Evolutionary conservation across 495 filamentous ascomycete species (phyloP).

Genomic region (Penicillium waksmanii): DNA sequence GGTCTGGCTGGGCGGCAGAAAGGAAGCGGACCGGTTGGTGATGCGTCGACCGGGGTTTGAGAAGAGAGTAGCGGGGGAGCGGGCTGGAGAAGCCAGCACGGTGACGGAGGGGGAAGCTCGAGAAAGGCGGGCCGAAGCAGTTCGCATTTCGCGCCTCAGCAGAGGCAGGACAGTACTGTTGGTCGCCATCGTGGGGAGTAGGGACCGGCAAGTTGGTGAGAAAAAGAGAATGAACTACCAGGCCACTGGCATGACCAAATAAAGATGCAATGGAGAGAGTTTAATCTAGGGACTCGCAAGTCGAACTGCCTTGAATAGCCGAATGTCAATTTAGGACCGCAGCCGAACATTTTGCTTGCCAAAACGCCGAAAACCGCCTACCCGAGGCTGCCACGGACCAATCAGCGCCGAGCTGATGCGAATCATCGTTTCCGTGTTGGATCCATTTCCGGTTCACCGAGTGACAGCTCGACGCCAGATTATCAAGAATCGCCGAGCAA

Average conservation of each 20-base stretch:
- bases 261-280: constrained; percentile 10
- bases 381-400: constrained; percentile 36
- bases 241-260: not conserved
- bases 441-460: constrained; percentile 18
- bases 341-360: constrained; percentile 14
- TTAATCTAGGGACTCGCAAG: not conserved
- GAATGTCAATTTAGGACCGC: constrained; percentile 15
- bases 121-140: constrained; percentile 32
- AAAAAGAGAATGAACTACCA: not conserved
- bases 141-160: constrained; percentile 47
- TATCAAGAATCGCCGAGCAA: constrained; percentile 8
- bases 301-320: constrained; percentile 28
- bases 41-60: constrained; percentile 27
- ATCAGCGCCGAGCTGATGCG: constrained; percentile 34
- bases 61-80: constrained; percentile 27
- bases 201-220: constrained; percentile 24
- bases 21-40: constrained; percentile 27
- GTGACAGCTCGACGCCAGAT: not conserved
- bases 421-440: constrained; percentile 22
- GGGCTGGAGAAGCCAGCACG: constrained; percentile 25
- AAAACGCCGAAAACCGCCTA: constrained; percentile 38
- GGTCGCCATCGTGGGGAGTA: constrained; percentile 41
- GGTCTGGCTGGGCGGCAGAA: constrained; percentile 31
- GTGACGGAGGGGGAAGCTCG: constrained; percentile 34
- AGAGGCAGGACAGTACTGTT: constrained; percentile 47